phyloP scores from a whole-genome alignment of 768 basidiomycete species.

The Tricholoma bakamatsutake region DNA sequence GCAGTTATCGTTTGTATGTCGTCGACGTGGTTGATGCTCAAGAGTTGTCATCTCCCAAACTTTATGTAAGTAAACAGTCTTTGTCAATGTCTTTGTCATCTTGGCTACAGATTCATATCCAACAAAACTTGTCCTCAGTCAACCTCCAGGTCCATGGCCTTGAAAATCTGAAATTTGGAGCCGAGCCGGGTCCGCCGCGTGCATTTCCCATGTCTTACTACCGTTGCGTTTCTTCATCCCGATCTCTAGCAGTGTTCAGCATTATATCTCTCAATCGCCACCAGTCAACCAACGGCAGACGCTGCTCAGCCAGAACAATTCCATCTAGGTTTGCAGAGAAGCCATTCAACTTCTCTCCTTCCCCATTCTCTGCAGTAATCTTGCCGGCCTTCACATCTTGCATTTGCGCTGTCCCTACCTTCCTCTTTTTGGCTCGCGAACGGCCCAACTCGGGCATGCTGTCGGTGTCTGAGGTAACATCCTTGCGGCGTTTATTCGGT shows the following conservation, averaged over 20 bases:
- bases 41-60: constrained; percentile 15
- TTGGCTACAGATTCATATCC: neutral
- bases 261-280: constrained; percentile 8
- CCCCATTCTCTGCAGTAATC: neutral
- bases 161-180: too few species aligned
- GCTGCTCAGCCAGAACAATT: neutral
- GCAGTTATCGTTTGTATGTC: neutral
- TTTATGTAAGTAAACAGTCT: constrained; percentile 32
- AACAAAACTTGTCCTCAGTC: neutral
- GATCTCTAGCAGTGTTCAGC: neutral
- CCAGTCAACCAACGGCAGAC: constrained; percentile 11
- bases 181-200: too few species aligned
- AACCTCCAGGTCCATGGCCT: too few species aligned
- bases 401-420: neutral
- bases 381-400: neutral
- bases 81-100: constrained; percentile 40
- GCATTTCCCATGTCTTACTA: neutral
- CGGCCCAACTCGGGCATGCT: neutral
- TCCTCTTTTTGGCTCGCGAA: constrained; percentile 3
- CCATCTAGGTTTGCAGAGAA: constrained; percentile 1
- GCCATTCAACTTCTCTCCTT: neutral
- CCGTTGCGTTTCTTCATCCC: neutral
- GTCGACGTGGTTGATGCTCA: constrained; percentile 25
- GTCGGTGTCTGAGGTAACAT: constrained; percentile 1
- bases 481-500: constrained; percentile 4